Percentiles rank a stretch among this genome's conserved stretches.
Evolutionary conservation across 176 grass and related monocot genomes (phyloP).

Genomic region (Saccharum spontaneum): DNA sequence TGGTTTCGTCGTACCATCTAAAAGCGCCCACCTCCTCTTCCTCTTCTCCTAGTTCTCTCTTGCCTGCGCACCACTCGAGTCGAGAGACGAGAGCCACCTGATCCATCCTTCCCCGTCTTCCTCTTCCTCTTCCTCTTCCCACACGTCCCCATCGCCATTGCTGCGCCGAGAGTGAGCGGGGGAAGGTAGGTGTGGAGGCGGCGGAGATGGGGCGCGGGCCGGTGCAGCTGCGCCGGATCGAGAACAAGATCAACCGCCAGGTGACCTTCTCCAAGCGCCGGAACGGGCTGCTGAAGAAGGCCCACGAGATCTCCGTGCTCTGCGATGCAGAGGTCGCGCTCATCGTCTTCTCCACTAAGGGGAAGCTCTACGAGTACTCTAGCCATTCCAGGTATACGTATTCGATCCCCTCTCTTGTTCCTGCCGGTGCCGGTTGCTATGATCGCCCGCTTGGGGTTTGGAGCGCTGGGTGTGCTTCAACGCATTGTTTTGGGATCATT

Average conservation of each 20-base stretch:
- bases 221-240: conserved; percentile 88
- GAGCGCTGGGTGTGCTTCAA: neutral
- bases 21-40: neutral
- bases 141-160: neutral
- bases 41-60: neutral
- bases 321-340: conserved; percentile 92
- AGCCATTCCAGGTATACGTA: conserved; percentile 32
- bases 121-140: neutral
- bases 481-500: neutral
- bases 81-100: neutral
- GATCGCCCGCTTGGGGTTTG: neutral
- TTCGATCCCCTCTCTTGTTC: neutral
- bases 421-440: neutral
- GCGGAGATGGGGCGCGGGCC: conserved; percentile 80
- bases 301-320: conserved; percentile 94
- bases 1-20: conserved; percentile 35
- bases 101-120: neutral
- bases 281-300: conserved; percentile 92
- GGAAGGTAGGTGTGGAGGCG: neutral
- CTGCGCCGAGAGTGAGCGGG: neutral
- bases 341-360: conserved; percentile 90
- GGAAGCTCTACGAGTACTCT: conserved; percentile 88
- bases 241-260: conserved; percentile 97
- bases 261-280: conserved; percentile 92
- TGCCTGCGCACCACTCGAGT: neutral